Evolutionary conservation across 2,329 filamentous ascomycete species (phyloP).

Genomic region (Cytospora chrysosperma): DNA sequence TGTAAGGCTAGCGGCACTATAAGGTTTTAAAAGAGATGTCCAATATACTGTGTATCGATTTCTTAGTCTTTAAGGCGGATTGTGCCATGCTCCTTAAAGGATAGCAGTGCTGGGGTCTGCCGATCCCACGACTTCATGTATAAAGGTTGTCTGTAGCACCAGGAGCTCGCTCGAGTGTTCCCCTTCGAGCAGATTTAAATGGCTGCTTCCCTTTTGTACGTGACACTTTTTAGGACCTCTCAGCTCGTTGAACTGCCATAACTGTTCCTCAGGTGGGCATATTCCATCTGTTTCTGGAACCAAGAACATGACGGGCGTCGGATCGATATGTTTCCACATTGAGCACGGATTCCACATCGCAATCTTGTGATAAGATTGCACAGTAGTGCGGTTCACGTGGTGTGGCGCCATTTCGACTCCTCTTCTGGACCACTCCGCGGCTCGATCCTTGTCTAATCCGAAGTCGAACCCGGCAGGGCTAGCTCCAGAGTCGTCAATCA

Average conservation of each 20-base stretch:
- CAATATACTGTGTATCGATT: constrained; percentile 3
- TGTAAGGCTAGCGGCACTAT: constrained; percentile 1
- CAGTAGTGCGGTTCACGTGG: background rate
- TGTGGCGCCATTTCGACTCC: background rate
- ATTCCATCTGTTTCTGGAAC: constrained; percentile 3
- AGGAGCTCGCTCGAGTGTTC: background rate
- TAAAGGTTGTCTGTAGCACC: background rate
- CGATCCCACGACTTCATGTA: background rate
- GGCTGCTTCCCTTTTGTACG: background rate
- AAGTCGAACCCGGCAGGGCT: constrained; percentile 8
- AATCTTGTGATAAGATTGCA: background rate
- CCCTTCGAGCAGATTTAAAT: constrained; percentile 1
- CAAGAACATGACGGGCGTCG: background rate
- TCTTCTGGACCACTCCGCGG: too few relatives aligned
- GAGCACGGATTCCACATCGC: constrained; percentile 11
- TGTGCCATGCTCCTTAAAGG: background rate
- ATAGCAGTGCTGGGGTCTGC: background rate
- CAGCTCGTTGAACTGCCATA: background rate
- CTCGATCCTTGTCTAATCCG: background rate
- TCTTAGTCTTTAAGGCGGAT: background rate
- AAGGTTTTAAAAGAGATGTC: background rate
- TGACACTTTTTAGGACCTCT: background rate
- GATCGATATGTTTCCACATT: background rate
- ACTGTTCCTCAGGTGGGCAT: background rate
- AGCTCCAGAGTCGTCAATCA: background rate